Percentiles rank a stretch among this genome's conserved stretches.
phyloP scores from a whole-genome alignment of 352 stramenopile species.

The Phytophthora fragariae region DNA sequence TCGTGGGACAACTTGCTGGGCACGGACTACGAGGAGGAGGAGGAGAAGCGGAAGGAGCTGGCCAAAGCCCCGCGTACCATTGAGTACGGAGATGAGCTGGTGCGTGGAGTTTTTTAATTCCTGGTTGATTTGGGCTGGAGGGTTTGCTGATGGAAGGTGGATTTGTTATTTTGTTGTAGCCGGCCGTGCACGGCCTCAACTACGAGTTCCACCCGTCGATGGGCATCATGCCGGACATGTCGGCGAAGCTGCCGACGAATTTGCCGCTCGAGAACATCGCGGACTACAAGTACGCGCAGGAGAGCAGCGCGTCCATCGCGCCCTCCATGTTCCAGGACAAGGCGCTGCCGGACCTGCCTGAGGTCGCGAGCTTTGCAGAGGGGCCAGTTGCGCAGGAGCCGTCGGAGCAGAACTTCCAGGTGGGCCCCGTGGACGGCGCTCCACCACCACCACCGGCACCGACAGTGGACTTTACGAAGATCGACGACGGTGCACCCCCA shows the following conservation, averaged over 20 bases:
- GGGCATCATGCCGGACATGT: constrained; percentile 73
- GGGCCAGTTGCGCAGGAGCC: constrained; percentile 73
- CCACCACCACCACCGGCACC: constrained; percentile 68
- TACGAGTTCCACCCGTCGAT: constrained; percentile 84
- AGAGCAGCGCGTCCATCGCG: constrained; percentile 73
- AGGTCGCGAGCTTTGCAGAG: constrained; percentile 69
- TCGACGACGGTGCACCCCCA: constrained; percentile 55
- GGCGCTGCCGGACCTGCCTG: constrained; percentile 69
- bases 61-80: constrained; percentile 82
- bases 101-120: constrained; percentile 27
- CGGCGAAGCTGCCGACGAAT: constrained; percentile 79
- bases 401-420: constrained; percentile 54
- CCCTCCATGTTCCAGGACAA: constrained; percentile 89
- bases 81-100: constrained; percentile 83
- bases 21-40: constrained; percentile 88
- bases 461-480: constrained; percentile 64
- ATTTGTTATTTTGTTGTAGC: constrained; percentile 31
- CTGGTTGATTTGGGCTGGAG: neutral
- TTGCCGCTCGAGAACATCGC: constrained; percentile 83
- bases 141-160: neutral
- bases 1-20: constrained; percentile 89
- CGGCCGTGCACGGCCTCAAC: constrained; percentile 71
- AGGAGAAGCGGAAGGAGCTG: constrained; percentile 86
- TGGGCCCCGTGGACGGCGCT: constrained; percentile 71
- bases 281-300: constrained; percentile 80